Evolutionary conservation across 2,329 filamentous ascomycete genomes (phyloP).

Genomic region (Talaromyces rugulosus): DNA sequence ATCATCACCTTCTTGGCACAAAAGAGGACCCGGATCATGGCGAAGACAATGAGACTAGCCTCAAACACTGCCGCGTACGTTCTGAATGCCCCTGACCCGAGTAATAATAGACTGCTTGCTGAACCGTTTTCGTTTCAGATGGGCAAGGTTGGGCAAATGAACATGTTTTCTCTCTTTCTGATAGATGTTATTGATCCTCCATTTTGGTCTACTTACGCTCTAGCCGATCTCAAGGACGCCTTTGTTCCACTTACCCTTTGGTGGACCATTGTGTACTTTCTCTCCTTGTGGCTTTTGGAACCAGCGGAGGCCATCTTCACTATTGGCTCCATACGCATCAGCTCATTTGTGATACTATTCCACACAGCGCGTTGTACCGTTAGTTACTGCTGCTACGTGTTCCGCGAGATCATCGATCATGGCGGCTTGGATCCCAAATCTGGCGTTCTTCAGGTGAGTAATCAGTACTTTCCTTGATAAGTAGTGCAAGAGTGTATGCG

Average conservation of each 20-base stretch:
- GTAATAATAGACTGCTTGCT: not conserved
- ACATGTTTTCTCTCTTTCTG: not conserved
- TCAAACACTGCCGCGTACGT: not conserved
- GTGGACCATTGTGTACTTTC: not conserved
- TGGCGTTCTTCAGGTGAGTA: not conserved
- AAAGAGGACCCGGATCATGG: not conserved
- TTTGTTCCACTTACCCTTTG: not conserved
- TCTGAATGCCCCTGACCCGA: not conserved
- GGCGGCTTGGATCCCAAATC: not conserved
- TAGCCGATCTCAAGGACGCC: not conserved
- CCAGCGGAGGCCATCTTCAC: not conserved
- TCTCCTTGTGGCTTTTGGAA: not conserved
- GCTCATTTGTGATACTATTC: not conserved
- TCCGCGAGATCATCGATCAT: not conserved
- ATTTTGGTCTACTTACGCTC: not conserved
- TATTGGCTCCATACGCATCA: not conserved
- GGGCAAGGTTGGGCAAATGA: not conserved
- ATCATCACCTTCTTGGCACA: not conserved
- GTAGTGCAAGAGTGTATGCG: not conserved
- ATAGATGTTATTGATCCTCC: not conserved
- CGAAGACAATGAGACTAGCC: not conserved
- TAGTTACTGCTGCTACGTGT: not conserved
- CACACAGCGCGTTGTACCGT: not conserved
- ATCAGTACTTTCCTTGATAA: not conserved
- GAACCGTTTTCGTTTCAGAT: not conserved